These are phyloP conservation scores for Malus hybrid DNA, from an alignment of 331 rosid genomes.

Conservation along the genomic window DNA sequence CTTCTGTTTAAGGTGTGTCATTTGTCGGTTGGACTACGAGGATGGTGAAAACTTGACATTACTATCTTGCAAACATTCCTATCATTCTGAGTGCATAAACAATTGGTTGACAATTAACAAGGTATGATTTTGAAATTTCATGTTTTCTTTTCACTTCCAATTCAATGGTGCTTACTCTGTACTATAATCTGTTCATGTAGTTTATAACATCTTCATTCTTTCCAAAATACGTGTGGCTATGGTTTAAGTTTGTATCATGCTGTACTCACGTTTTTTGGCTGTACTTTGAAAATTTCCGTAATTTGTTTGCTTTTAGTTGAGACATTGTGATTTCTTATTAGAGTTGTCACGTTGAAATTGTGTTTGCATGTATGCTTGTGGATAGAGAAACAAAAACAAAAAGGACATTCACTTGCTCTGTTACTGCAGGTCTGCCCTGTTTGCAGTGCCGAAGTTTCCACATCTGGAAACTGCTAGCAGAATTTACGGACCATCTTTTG, in stretches of 20 bases:
- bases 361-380: neutral
- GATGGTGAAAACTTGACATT: conserved; percentile 82
- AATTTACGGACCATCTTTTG: conserved; percentile 3
- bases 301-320: neutral
- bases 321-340: neutral
- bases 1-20: conserved; percentile 67
- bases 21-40: conserved; percentile 89
- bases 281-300: neutral
- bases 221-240: neutral
- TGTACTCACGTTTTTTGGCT: neutral
- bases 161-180: neutral
- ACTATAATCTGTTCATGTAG: neutral
- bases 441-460: conserved; percentile 82
- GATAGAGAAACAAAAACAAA: neutral
- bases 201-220: neutral
- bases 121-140: conserved; percentile 33
- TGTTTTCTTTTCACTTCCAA: neutral
- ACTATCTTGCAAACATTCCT: conserved; percentile 90
- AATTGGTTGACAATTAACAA: conserved; percentile 95
- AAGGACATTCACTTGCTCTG: neutral
- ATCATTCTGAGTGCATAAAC: conserved; percentile 90
- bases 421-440: conserved; percentile 89
- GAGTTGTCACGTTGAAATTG: neutral
- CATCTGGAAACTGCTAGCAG: conserved; percentile 60
- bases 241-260: neutral